A percentile compares a stretch with the other conserved stretches of the same genome.
Conservation (phyloP, 2,329 filamentous ascomycete genomes). For the Xylariaceae sp. region DNA sequence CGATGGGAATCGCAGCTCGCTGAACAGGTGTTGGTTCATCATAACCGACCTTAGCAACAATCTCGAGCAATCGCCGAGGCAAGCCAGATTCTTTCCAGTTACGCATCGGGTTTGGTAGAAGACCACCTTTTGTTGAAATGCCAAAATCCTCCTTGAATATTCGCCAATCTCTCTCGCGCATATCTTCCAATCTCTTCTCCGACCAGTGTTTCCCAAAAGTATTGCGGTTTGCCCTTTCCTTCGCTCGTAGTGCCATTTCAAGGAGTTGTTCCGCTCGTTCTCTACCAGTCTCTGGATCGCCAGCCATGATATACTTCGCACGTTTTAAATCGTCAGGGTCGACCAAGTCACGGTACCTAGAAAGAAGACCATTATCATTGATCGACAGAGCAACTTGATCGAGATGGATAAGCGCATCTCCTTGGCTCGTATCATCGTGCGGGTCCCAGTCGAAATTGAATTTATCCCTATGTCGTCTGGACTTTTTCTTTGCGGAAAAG, state of each 20-base stretch:
- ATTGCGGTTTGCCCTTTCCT: conserved; percentile 66
- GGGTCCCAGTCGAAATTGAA: conserved; percentile 99
- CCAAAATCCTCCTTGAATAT: conserved; percentile 99
- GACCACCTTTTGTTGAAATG: conserved; percentile 87
- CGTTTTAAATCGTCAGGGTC: conserved; percentile 52
- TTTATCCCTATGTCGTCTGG: conserved; percentile 87
- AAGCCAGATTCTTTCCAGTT: conserved; percentile 83
- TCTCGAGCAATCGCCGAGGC: conserved; percentile 69
- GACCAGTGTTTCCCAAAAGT: conserved; percentile 91
- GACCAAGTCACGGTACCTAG: conserved; percentile 48
- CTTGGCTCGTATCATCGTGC: conserved; percentile 83
- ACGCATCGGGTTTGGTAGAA: conserved; percentile 93
- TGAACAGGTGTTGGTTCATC: conserved; percentile 89
- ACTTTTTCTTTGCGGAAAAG: conserved; percentile 94
- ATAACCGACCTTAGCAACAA: conserved; percentile 82
- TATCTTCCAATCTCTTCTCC: conserved; percentile 84
- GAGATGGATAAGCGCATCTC: conserved; percentile 77
- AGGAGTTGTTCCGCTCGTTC: conserved; percentile 73
- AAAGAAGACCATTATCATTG: conserved; percentile 41
- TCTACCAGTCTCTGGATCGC: conserved; percentile 69
- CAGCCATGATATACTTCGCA: conserved; percentile 65
- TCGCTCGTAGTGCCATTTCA: conserved; percentile 75
- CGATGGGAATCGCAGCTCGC: conserved; percentile 90
- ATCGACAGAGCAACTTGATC: conserved; percentile 61
- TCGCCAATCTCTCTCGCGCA: conserved; percentile 97